phyloP scores from a whole-genome alignment of 2,329 filamentous ascomycete genomes.

The Aureobasidium mangrovei region DNA sequence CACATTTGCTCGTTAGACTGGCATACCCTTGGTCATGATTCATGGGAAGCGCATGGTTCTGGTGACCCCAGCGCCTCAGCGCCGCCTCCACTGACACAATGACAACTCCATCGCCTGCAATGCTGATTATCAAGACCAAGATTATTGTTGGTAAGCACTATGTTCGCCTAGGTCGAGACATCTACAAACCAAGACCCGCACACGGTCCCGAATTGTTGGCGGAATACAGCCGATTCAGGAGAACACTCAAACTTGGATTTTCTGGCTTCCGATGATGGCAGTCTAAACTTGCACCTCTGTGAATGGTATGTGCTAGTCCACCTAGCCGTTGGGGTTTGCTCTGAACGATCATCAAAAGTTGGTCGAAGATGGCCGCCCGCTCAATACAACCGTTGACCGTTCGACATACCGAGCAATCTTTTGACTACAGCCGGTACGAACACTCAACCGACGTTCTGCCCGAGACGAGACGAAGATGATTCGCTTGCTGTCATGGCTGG shows the following conservation, averaged over 20 bases:
- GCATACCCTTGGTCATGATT: too few species aligned
- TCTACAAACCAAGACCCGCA: conserved; percentile 11
- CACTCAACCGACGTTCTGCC: conserved; percentile 6
- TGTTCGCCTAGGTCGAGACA: not conserved
- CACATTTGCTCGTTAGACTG: too few species aligned
- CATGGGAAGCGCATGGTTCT: too few species aligned
- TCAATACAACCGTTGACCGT: conserved; percentile 12
- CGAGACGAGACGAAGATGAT: conserved; percentile 3
- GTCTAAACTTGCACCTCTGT: not conserved
- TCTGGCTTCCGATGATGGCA: not conserved
- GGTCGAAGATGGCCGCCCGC: not conserved
- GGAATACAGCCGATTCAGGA: too few species aligned
- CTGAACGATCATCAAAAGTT: not conserved
- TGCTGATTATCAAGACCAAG: not conserved
- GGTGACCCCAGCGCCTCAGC: too few species aligned
- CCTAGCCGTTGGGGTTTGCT: not conserved
- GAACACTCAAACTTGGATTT: not conserved
- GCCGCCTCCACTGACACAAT: too few species aligned
- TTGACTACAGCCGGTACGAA: not conserved
- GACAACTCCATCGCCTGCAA: too few species aligned
- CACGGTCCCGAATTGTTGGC: too few species aligned
- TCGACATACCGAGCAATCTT: conserved; percentile 6
- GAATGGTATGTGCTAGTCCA: not conserved
- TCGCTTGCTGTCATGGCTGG: not conserved
- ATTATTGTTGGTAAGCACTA: conserved; percentile 2